Evolutionary conservation across 805 yeast genomes (phyloP).

Genomic region (Candida ortonii): DNA sequence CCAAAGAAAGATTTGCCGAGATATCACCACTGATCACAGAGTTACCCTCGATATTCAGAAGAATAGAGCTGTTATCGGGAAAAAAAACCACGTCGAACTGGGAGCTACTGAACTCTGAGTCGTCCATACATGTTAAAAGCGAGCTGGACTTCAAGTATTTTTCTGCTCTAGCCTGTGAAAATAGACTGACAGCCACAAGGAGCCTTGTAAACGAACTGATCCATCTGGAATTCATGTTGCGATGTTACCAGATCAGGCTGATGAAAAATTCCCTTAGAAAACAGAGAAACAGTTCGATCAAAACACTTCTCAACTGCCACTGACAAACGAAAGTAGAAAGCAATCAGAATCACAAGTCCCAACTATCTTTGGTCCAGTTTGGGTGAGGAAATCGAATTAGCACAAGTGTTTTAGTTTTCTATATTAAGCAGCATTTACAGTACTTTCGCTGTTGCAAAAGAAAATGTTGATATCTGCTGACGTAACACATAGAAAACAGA

Average conservation of each 20-base stretch:
- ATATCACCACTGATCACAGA: slow-evolving; percentile 76
- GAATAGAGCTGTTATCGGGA: slow-evolving; percentile 62
- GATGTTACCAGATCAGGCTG: no score
- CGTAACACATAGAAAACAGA: no score
- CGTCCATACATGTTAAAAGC: slow-evolving; percentile 85
- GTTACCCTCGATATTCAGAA: slow-evolving; percentile 69
- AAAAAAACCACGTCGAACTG: slow-evolving; percentile 71
- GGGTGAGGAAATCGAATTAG: no score
- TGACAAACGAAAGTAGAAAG: neutral
- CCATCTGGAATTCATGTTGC: slow-evolving; percentile 8
- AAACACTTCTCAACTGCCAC: no score
- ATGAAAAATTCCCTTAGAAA: neutral
- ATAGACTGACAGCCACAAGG: slow-evolving; percentile 6
- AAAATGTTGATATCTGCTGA: no score
- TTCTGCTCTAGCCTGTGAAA: slow-evolving; percentile 26
- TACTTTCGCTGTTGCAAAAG: no score
- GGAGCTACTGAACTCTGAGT: slow-evolving; percentile 83
- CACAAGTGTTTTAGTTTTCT: no score
- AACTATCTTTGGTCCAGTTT: no score
- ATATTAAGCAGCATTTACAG: no score
- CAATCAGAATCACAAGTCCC: neutral
- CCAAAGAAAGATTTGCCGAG: slow-evolving; percentile 59
- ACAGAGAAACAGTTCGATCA: slow-evolving; percentile 1
- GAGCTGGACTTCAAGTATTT: slow-evolving; percentile 46
- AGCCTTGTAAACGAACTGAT: slow-evolving; percentile 3